A percentile compares a stretch with the other conserved stretches of the same genome.
These are phyloP conservation scores for Tulasnella sp. DNA, from an alignment of 768 basidiomycete species.

Conservation along the genomic window DNA sequence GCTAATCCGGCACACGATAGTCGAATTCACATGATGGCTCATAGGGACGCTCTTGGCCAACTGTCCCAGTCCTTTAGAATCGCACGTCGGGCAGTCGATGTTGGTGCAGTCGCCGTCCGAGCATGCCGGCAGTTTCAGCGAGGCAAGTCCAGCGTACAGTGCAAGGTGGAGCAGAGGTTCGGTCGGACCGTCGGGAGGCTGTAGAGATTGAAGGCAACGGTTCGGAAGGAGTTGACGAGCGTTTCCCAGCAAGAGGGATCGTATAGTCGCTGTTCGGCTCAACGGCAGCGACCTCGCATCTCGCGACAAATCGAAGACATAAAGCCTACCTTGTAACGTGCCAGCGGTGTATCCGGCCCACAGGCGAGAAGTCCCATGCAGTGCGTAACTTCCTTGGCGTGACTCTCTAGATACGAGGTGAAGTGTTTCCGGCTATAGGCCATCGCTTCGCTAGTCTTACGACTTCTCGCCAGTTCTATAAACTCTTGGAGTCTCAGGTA, in stretches of 20 bases:
- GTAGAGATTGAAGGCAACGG: conserved; percentile 80
- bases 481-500: conserved; percentile 92
- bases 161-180: conserved; percentile 82
- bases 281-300: neutral
- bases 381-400: conserved; percentile 66
- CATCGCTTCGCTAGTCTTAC: conserved; percentile 68
- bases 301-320: neutral
- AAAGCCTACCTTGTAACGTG: conserved; percentile 63
- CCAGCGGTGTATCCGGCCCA: conserved; percentile 57
- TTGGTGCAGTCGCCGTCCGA: conserved; percentile 52
- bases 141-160: conserved; percentile 83
- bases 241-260: conserved; percentile 67
- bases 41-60: conserved; percentile 82
- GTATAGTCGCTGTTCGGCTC: conserved; percentile 60
- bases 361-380: conserved; percentile 73
- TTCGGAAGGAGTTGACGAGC: conserved; percentile 70
- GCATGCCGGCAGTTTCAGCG: conserved; percentile 84
- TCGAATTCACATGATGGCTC: conserved; percentile 92
- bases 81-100: conserved; percentile 88
- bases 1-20: conserved; percentile 84
- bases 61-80: conserved; percentile 56
- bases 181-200: conserved; percentile 76
- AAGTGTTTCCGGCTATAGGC: conserved; percentile 77
- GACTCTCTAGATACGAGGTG: conserved; percentile 71
- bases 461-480: conserved; percentile 75